These are phyloP conservation scores for Sphaerulina populicola DNA, from an alignment of 2,329 filamentous ascomycete genomes.

Conservation along the genomic window DNA sequence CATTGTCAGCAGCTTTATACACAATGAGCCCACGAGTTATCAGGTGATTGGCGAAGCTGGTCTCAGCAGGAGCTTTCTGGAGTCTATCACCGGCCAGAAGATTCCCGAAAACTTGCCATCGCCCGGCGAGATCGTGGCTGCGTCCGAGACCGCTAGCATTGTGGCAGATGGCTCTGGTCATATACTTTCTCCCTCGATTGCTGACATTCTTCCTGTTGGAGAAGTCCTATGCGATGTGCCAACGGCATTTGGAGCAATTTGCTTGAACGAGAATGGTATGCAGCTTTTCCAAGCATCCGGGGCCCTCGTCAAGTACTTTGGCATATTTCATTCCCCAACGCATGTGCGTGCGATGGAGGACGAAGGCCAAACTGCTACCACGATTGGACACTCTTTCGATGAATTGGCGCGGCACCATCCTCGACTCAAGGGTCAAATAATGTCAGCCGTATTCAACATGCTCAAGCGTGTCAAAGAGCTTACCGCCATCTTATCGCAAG, in stretches of 20 bases:
- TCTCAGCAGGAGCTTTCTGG: constrained; percentile 75
- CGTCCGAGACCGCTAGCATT: constrained; percentile 9
- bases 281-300: constrained; percentile 75
- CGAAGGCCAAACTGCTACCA: constrained; percentile 57
- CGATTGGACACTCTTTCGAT: constrained; percentile 78
- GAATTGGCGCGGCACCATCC: constrained; percentile 93
- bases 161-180: constrained; percentile 19
- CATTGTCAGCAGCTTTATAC: constrained; percentile 91
- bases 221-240: constrained; percentile 86
- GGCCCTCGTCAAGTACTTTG: constrained; percentile 78
- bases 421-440: constrained; percentile 66
- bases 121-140: constrained; percentile 18
- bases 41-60: constrained; percentile 91
- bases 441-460: constrained; percentile 82
- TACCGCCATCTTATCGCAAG: constrained; percentile 60
- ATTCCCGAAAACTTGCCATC: constrained; percentile 23
- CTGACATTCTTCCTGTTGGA: constrained; percentile 71
- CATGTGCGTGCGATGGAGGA: constrained; percentile 78
- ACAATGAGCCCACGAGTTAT: constrained; percentile 97
- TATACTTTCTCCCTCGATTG: constrained; percentile 21
- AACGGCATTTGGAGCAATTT: constrained; percentile 85
- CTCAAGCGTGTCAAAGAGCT: constrained; percentile 70
- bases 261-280: constrained; percentile 78
- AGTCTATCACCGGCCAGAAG: constrained; percentile 55
- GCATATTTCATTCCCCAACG: constrained; percentile 88